Conservation (phyloP, 257 asterid species). For the Plantago ovata region DNA sequence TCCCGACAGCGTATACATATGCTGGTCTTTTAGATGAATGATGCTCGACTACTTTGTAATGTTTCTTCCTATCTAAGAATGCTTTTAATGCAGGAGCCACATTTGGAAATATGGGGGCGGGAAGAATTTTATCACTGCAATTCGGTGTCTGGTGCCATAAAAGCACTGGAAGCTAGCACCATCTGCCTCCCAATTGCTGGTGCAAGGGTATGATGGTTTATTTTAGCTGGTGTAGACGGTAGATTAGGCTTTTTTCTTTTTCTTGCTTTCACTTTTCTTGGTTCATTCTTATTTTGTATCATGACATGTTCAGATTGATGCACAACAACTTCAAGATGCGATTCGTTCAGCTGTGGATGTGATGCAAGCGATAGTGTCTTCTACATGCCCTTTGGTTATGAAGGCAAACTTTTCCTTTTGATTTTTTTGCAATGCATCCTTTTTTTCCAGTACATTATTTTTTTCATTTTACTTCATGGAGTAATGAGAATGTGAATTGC, state of each 20-base stretch:
- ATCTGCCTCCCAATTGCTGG: slow-evolving; percentile 67
- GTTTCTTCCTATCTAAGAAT: slow-evolving; percentile 10
- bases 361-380: slow-evolving; percentile 81
- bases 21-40: too few relatives aligned
- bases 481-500: too few relatives aligned
- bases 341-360: slow-evolving; percentile 69
- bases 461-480: too few relatives aligned
- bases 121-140: slow-evolving; percentile 50
- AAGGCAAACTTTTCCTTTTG: slow-evolving; percentile 40
- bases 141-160: slow-evolving; percentile 56
- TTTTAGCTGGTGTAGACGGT: background rate
- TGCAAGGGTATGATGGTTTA: slow-evolving; percentile 52
- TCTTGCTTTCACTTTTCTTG: slow-evolving; percentile 4
- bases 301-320: slow-evolving; percentile 55
- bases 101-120: slow-evolving; percentile 55
- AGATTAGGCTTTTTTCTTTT: slow-evolving; percentile 10
- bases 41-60: too few relatives aligned
- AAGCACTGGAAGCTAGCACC: slow-evolving; percentile 66
- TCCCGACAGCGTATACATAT: too few relatives aligned
- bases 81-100: slow-evolving; percentile 46
- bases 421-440: background rate
- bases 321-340: slow-evolving; percentile 54
- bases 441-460: too few relatives aligned
- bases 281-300: background rate
- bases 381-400: slow-evolving; percentile 48